Percentiles rank a stretch among this genome's conserved stretches.
Evolutionary conservation across 2,329 filamentous ascomycete genomes (phyloP).

Genomic region (Achaetomium macrosporum): DNA sequence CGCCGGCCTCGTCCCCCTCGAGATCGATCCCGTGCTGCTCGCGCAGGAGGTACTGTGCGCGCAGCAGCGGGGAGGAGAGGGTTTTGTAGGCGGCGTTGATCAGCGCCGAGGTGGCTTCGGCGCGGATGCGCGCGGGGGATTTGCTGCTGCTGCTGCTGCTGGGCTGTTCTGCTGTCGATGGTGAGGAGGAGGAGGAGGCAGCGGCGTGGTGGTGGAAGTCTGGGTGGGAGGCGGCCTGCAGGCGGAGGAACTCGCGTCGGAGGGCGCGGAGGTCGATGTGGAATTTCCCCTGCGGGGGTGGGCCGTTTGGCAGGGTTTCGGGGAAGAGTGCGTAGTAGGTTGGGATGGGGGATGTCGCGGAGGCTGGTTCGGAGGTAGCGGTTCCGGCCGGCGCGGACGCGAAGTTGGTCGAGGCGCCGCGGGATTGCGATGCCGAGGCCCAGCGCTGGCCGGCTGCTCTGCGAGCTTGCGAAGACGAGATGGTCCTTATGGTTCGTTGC

Average conservation of each 20-base stretch:
- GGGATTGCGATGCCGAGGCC: neutral
- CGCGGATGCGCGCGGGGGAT: slow-evolving; percentile 36
- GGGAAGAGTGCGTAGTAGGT: slow-evolving; percentile 83
- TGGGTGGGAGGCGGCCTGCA: slow-evolving; percentile 73
- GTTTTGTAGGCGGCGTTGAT: slow-evolving; percentile 94
- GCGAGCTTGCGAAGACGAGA: neutral
- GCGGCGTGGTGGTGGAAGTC: slow-evolving; percentile 49
- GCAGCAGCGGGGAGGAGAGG: slow-evolving; percentile 66
- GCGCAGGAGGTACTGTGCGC: slow-evolving; percentile 81
- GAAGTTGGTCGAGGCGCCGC: slow-evolving; percentile 2
- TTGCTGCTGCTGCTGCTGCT: slow-evolving; percentile 1
- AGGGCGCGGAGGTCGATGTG: slow-evolving; percentile 63
- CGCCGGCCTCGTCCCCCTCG: slow-evolving; percentile 66
- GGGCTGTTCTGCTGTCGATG: slow-evolving; percentile 6
- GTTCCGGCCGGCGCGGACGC: neutral
- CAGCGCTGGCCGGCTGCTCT: neutral
- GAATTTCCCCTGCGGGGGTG: slow-evolving; percentile 74
- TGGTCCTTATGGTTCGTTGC: neutral
- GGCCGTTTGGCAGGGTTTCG: slow-evolving; percentile 65
- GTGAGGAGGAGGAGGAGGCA: slow-evolving; percentile 7
- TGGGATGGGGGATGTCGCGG: slow-evolving; percentile 10
- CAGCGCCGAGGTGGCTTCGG: slow-evolving; percentile 70
- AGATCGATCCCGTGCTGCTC: slow-evolving; percentile 69
- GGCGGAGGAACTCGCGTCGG: slow-evolving; percentile 76
- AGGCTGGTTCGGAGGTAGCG: neutral